These are phyloP conservation scores for Bipolaris bicolor DNA, from an alignment of 2,329 filamentous ascomycete genomes.

Conservation along the genomic window DNA sequence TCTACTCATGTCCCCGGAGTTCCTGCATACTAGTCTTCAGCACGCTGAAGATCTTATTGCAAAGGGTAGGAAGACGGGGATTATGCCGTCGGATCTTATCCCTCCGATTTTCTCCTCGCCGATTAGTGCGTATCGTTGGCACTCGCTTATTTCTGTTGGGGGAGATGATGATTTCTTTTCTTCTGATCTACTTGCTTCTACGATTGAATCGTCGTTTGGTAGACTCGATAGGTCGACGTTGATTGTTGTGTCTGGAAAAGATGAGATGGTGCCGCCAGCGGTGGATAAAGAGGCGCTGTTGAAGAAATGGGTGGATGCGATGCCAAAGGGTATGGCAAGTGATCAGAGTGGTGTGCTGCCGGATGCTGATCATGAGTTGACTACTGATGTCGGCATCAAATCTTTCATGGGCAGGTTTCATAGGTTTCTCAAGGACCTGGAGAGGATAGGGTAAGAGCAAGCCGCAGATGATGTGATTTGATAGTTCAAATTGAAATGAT, in stretches of 20 bases:
- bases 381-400: neutral
- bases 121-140: conserved; percentile 26
- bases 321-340: neutral
- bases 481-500: neutral
- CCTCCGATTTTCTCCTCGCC: conserved; percentile 20
- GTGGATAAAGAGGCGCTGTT: conserved; percentile 20
- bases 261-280: conserved; percentile 23
- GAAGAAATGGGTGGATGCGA: neutral
- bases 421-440: neutral
- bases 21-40: conserved; percentile 8
- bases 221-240: conserved; percentile 17
- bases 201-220: conserved; percentile 2
- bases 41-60: conserved; percentile 16
- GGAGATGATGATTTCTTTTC: conserved; percentile 32
- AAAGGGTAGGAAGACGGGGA: conserved; percentile 4
- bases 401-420: neutral
- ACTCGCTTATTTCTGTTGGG: conserved; percentile 18
- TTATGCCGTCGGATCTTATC: conserved; percentile 16
- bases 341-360: neutral
- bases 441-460: neutral
- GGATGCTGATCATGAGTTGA: conserved; percentile 2
- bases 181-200: conserved; percentile 8
- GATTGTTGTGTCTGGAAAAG: conserved; percentile 19
- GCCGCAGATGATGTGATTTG: neutral
- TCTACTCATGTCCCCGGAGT: conserved; percentile 20